phyloP scores from a whole-genome alignment of 225 moss, liverwort and hornwort genomes.

The Climacium dendroides region DNA sequence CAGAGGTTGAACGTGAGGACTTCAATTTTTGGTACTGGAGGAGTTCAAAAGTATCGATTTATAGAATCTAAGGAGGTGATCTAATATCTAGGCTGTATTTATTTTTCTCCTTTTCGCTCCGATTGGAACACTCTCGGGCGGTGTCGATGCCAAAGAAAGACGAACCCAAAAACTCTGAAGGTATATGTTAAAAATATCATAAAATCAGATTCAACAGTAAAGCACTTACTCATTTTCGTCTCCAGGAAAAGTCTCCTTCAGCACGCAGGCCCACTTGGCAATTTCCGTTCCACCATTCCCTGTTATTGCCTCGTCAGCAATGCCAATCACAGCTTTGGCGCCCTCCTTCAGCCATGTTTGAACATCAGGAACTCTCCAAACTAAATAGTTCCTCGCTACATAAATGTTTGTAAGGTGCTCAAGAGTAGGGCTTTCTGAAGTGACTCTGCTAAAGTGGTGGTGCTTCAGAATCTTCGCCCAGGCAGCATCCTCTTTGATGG shows the following conservation, averaged over 20 bases:
- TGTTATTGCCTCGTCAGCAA: conserved; percentile 19
- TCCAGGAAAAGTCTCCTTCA: conserved; percentile 43
- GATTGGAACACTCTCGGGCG: background rate
- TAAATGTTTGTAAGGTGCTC: conserved; percentile 68
- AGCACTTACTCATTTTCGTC: conserved; percentile 53
- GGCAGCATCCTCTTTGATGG: conserved; percentile 64
- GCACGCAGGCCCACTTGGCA: conserved; percentile 56
- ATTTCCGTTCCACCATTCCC: conserved; percentile 30
- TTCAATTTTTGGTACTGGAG: background rate
- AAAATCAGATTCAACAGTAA: background rate
- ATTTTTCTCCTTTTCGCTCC: background rate
- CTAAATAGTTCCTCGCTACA: conserved; percentile 52
- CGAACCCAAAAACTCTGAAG: background rate
- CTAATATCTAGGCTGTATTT: background rate
- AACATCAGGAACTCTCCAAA: conserved; percentile 74
- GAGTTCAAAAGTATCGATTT: background rate
- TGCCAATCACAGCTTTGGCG: conserved; percentile 31
- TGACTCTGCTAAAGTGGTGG: conserved; percentile 33
- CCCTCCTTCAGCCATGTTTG: conserved; percentile 68
- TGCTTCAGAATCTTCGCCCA: conserved; percentile 59
- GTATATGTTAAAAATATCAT: background rate
- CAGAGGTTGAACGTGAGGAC: background rate
- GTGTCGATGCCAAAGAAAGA: background rate
- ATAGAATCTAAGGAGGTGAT: background rate
- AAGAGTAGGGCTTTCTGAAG: conserved; percentile 41